Evolutionary conservation across 805 yeast genomes (phyloP), one percentile per base, ranked within the genome.

Genomic region (Saturnispora serradocipensis): DNA sequence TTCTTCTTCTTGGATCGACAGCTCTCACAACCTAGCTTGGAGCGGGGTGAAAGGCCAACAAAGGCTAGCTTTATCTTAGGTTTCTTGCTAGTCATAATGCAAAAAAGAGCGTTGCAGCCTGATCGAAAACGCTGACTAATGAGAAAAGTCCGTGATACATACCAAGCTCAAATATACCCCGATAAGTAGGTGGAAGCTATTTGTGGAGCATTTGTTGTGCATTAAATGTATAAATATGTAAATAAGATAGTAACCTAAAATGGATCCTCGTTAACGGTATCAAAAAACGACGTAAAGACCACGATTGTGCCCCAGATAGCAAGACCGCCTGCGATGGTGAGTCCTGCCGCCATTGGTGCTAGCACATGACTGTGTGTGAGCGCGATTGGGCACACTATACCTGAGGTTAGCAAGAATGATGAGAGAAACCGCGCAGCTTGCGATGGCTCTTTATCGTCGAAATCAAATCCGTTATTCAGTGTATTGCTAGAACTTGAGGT

Each of bases 301-400:
- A 87, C 84, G 32, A 91, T 88, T 6, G 97, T 84, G 5, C 82
- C 77, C 67, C 86, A 90, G 45, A 91, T 87, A 54, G 90, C 74
- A 18, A 75, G 56, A n/a, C 98, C 98, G 15, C 98, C 99, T 11
- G 74, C 52, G 32, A 87, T 76, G 45, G 96, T 85, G 82, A 91
- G 82, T 18, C 78, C 58, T 67, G 82, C 78, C 20, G 97, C 96
- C 5, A 80, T 70, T 16, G 74, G 65, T n/a, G 82, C 78, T 54
- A 91, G 79, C 44, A 88, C 72, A 54, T 77, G 78, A 46, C 86
- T 81, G 67, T 91, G 97, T 56, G 82, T 82, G 44, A 88, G 77
- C 32, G 88, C 76, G 2, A 86, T 60, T 1, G 98, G 97, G 52
- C 90, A 70, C 4, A 80, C 71, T 15, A 88, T 66, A 4, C 95